A percentile compares a stretch with the other conserved stretches of the same genome.
Conservation (phyloP, 2,329 filamentous ascomycete species). For the Calonectria montana region DNA sequence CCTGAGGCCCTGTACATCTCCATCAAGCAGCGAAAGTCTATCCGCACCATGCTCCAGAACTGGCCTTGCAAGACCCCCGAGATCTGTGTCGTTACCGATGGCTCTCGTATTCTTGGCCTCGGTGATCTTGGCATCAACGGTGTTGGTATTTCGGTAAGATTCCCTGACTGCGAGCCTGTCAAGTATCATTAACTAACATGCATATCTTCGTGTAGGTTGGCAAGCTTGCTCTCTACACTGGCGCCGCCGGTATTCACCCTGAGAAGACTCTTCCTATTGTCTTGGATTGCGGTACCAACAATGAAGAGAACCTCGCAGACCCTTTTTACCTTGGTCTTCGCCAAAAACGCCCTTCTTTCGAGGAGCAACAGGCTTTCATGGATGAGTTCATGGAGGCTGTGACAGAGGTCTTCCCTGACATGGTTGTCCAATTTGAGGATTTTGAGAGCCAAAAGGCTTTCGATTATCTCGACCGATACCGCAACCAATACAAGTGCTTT, state of each 20-base stretch:
- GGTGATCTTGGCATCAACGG: conserved; percentile 97
- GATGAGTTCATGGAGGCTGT: conserved; percentile 97
- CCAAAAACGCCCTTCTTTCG: conserved; percentile 80
- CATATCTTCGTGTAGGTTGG: conserved; percentile 69
- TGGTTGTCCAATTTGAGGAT: conserved; percentile 93
- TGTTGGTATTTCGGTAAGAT: conserved; percentile 89
- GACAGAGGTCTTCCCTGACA: conserved; percentile 75
- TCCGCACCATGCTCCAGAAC: conserved; percentile 88
- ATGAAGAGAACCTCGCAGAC: conserved; percentile 74
- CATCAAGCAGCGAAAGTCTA: conserved; percentile 91
- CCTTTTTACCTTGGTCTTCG: conserved; percentile 91
- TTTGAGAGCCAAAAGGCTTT: conserved; percentile 95
- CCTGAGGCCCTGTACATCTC: conserved; percentile 97
- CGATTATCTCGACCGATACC: conserved; percentile 90
- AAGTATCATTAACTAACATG: conserved; percentile 37
- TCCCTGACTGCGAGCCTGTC: background rate
- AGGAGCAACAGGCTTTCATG: conserved; percentile 90
- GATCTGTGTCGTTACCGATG: conserved; percentile 97
- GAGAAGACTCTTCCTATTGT: conserved; percentile 82
- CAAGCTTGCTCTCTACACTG: conserved; percentile 95
- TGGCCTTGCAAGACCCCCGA: conserved; percentile 92
- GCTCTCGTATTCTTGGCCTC: conserved; percentile 90
- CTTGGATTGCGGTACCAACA: conserved; percentile 74
- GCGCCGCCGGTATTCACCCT: conserved; percentile 93
- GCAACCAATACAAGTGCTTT: conserved; percentile 91